Evolutionary conservation across 2,329 filamentous ascomycete species (phyloP).

Genomic region (Lasiodiplodia citricola): DNA sequence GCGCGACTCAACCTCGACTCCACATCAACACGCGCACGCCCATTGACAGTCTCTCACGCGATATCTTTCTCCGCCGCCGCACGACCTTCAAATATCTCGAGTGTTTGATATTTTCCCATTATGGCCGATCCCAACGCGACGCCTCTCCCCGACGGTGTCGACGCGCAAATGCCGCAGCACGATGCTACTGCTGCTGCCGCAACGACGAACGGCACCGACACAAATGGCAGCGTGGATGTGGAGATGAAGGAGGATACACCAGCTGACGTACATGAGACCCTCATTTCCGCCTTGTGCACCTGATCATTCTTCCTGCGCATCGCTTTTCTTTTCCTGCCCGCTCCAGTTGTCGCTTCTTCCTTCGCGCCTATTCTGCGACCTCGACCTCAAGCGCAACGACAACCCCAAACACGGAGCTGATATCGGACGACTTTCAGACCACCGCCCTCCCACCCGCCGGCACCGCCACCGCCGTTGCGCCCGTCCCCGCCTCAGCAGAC

Average conservation of each 20-base stretch:
- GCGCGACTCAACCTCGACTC: conserved; percentile 9
- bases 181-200: conserved; percentile 4
- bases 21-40: neutral
- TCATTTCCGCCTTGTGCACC: neutral
- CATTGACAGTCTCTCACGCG: neutral
- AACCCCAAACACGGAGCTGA: neutral
- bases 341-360: neutral
- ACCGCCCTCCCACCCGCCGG: conserved; percentile 14
- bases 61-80: neutral
- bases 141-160: conserved; percentile 2
- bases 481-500: conserved; percentile 18
- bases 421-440: neutral
- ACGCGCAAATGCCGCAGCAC: conserved; percentile 24
- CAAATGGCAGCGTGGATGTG: conserved; percentile 32
- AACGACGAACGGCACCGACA: conserved; percentile 34
- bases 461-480: conserved; percentile 1
- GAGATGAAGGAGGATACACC: conserved; percentile 44
- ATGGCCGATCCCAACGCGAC: conserved; percentile 11
- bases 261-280: conserved; percentile 32
- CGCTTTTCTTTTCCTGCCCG: neutral
- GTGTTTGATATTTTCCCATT: neutral
- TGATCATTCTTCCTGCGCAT: neutral
- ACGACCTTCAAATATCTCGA: neutral
- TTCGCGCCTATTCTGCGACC: neutral
- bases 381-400: conserved; percentile 17